These are phyloP conservation scores for Trichophyton mentagrophytes DNA, from an alignment of 2,329 filamentous ascomycete species.

Conservation along the genomic window DNA sequence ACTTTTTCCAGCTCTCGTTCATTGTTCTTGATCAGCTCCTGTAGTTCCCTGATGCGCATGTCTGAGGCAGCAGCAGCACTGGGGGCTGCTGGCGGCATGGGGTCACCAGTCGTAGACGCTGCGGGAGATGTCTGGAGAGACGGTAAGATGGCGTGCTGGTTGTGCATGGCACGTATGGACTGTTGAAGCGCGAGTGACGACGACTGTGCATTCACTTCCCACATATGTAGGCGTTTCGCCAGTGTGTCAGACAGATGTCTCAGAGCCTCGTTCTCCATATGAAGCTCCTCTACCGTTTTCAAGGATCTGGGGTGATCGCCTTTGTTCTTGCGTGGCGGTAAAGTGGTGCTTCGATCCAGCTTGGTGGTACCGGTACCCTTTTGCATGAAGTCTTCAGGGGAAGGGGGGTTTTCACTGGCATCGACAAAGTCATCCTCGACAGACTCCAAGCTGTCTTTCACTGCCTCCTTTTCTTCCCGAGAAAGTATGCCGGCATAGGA, in stretches of 20 bases:
- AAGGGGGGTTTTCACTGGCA: slow-evolving; percentile 55
- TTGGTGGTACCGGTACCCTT: neutral
- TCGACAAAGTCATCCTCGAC: slow-evolving; percentile 83
- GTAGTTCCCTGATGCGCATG: slow-evolving; percentile 50
- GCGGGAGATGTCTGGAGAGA: slow-evolving; percentile 21
- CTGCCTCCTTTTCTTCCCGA: slow-evolving; percentile 34
- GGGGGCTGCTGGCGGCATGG: slow-evolving; percentile 10
- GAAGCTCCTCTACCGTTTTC: slow-evolving; percentile 75
- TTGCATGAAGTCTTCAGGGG: slow-evolving; percentile 25
- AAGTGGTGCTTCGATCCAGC: slow-evolving; percentile 20
- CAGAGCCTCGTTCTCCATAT: slow-evolving; percentile 74
- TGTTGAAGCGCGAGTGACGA: slow-evolving; percentile 77
- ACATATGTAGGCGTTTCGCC: slow-evolving; percentile 76
- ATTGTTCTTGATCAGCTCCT: slow-evolving; percentile 49
- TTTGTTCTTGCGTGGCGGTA: slow-evolving; percentile 6
- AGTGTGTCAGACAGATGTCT: slow-evolving; percentile 78
- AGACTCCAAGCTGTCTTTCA: slow-evolving; percentile 42
- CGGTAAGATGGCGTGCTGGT: slow-evolving; percentile 20
- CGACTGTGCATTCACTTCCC: slow-evolving; percentile 82
- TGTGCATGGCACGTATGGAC: slow-evolving; percentile 48
- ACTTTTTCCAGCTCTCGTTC: slow-evolving; percentile 52
- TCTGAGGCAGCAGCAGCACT: slow-evolving; percentile 33
- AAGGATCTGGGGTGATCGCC: slow-evolving; percentile 19
- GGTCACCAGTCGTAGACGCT: slow-evolving; percentile 15
- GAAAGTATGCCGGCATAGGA: slow-evolving; percentile 83